Base-by-base conservation (phyloP, 2,329 filamentous ascomycete species). In the Decorospora gaudefroyi region DNA sequence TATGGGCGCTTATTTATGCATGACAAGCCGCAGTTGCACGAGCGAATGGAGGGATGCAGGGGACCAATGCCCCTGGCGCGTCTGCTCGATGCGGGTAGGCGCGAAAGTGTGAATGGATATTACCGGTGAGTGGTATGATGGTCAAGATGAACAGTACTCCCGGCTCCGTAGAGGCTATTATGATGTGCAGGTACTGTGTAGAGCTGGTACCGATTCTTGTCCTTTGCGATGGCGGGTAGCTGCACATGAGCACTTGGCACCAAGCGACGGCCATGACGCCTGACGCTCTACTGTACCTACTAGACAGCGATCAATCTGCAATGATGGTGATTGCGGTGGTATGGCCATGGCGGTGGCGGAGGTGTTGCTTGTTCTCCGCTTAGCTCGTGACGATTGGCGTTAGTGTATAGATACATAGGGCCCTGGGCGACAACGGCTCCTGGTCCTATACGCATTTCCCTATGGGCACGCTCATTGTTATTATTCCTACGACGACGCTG, bases 391-490 rank as follows among this genome's bases (percentile, higher is more conserved):
- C 36, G 25, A 10, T 29, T 38, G 16, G 35, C 36, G 42, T 28
- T 38, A 23, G 30, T 29, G 35, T n/a, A n/a, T n/a, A n/a, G n/a
- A n/a, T n/a, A n/a, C n/a, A n/a, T n/a, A n/a, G n/a, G n/a, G n/a
- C n/a, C 30, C 26, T 41, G 31, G 30, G 19, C 42, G 42, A 41
- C 42, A 31, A 46, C 25, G 29, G 40, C 40, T 35, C 40, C 21
- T 34, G 13, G 41, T 29, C 31, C n/a, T n/a, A n/a, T 25, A 34
- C 18, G 39, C 42, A 40, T 33, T 51, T 25, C 42, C 41, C 29
- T 43, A 53, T 53, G 52, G 31, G 39, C 22, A 36, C 42, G 44
- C 34, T 41, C 33, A 36, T 25, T 51, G 38, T 13, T 30, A 17
- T 15, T 35, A 17, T 15, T 35, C 37, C 45, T 48, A 29, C 38